A percentile compares a stretch with the other conserved stretches of the same genome.
Conservation (phyloP, 1,284 basidiomycete genomes). For the Boletus mariae region DNA sequence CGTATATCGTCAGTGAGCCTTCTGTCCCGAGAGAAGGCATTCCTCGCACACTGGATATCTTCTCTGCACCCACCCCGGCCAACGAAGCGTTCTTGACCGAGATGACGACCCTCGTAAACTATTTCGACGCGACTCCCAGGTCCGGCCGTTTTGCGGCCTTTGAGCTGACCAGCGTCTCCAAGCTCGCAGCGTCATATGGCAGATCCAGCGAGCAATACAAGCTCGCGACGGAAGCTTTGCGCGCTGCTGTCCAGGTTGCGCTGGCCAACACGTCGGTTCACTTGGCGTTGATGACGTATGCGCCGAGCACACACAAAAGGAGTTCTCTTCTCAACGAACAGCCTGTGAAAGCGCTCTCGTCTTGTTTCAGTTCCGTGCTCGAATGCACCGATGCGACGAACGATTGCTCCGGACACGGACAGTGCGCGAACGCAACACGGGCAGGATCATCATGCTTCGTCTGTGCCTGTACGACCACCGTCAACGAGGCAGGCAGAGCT, state of each 20-base stretch:
- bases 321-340: slow-evolving; percentile 41
- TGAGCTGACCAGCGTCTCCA: slow-evolving; percentile 49
- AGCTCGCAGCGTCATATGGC: slow-evolving; percentile 47
- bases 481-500: slow-evolving; percentile 46
- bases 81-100: slow-evolving; percentile 40
- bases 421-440: slow-evolving; percentile 57
- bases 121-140: slow-evolving; percentile 43
- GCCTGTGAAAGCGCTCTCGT: slow-evolving; percentile 56
- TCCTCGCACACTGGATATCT: slow-evolving; percentile 41
- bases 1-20: slow-evolving; percentile 43
- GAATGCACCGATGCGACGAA: slow-evolving; percentile 60
- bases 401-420: slow-evolving; percentile 66
- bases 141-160: slow-evolving; percentile 56
- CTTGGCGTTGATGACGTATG: slow-evolving; percentile 53
- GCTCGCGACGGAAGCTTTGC: slow-evolving; percentile 42
- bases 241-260: slow-evolving; percentile 41
- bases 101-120: slow-evolving; percentile 45
- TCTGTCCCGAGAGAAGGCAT: slow-evolving; percentile 26
- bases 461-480: slow-evolving; percentile 61
- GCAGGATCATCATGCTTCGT: slow-evolving; percentile 69
- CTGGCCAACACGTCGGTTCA: slow-evolving; percentile 39
- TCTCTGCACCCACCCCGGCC: slow-evolving; percentile 38
- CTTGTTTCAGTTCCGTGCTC: slow-evolving; percentile 55
- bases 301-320: slow-evolving; percentile 32
- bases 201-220: slow-evolving; percentile 52